Evolutionary conservation across 495 filamentous ascomycete genomes (phyloP).

Genomic region (Lasiosphaeria ovina): DNA sequence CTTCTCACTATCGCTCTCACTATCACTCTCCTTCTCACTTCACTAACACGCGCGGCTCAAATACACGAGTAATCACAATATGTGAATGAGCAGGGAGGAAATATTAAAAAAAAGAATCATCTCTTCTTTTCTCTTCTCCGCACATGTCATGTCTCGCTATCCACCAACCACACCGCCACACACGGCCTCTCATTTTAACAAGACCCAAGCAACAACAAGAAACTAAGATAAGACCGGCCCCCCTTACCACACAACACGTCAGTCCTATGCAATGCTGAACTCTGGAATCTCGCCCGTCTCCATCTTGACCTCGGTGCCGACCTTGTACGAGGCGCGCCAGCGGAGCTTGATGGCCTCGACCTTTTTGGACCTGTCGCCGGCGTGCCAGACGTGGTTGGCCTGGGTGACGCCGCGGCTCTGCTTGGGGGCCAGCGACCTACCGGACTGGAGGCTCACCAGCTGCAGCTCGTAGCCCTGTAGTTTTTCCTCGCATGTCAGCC

Average conservation of each 20-base stretch:
- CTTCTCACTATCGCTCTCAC: too few species aligned
- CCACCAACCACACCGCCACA: too few species aligned
- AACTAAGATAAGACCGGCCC: not conserved
- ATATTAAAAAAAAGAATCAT: too few species aligned
- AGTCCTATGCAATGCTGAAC: constrained; percentile 63
- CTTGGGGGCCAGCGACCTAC: constrained; percentile 67
- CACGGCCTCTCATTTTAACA: too few species aligned
- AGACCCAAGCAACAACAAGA: too few species aligned
- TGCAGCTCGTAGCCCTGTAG: constrained; percentile 72
- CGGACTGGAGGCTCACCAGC: constrained; percentile 73
- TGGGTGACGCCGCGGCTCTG: constrained; percentile 81
- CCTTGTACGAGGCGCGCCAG: constrained; percentile 79
- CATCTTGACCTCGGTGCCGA: constrained; percentile 57
- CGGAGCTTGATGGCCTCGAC: constrained; percentile 79
- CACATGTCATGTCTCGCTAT: too few species aligned
- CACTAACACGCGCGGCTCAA: too few species aligned
- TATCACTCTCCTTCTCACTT: too few species aligned
- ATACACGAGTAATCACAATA: too few species aligned
- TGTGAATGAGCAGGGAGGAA: too few species aligned
- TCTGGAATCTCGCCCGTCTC: constrained; percentile 90
- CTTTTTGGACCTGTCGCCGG: constrained; percentile 64
- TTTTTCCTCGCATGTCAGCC: not conserved
- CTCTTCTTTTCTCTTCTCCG: too few species aligned
- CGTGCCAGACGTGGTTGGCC: constrained; percentile 66
- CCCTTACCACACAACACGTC: not conserved